Evolutionary conservation across 202 grass and related monocot genomes (phyloP), one percentile per base, ranked within the genome.

Genomic region (Saccharum hybrid): DNA sequence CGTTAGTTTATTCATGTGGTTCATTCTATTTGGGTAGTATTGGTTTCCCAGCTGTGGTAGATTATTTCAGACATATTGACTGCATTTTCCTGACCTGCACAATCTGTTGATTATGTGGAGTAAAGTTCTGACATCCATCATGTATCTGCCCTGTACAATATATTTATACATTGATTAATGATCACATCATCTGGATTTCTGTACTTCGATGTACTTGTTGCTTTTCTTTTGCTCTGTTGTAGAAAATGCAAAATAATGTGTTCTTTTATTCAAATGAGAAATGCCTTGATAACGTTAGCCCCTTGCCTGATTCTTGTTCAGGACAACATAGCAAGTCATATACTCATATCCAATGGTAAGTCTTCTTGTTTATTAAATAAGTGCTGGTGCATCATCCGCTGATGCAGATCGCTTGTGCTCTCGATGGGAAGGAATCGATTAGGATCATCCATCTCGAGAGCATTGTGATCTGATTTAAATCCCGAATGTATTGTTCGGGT

Each of bases 51-150:
- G 6, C 39, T 41, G 31, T 71, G 45, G 6, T 54, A 43, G 11
- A 83, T n/a, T 75, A 46, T 75, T 86, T 49, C 43, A 83, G 62
- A 78, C 59, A 36, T 65, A 65, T 19, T 60, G 78, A 85, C 43
- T 77, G 26, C n/a, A 71, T 23, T 21, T 57, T 65, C 54, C n/a
- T 60, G 66, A 49, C 23, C 8, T 26, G 8, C n/a, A 4, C 77
- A 71, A 76, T 66, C 3, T 75, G 33, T 62, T 87, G 8, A 81
- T 76, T 48, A 46, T 70, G 36, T 45, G 13, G 13, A 31, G 23
- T 33, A 19, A 51, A 62, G 22, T 62, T 62, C 22, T 57, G 19
- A 57, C 54, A 57, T 21, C 54, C 54, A n/a, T 57, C 6, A 21
- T 57, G 54, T 57, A 57, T 57, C 19, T 57, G 19, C 54, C 54